Base-by-base conservation (phyloP, 768 basidiomycete genomes). In the Daedalea quercina region DNA sequence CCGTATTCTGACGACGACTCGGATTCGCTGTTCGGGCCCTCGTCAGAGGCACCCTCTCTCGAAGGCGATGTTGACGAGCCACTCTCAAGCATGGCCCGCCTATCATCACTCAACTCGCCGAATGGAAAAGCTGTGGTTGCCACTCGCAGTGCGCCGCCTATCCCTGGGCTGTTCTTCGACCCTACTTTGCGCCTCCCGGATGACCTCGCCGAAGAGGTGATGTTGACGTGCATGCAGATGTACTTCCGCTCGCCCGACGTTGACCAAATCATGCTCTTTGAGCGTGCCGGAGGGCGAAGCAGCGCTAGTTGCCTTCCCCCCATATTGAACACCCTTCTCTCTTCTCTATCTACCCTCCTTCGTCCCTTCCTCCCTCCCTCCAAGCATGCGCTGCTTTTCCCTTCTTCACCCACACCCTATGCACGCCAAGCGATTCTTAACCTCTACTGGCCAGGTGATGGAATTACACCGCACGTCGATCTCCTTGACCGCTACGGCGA, bases 201-300 rank as follows among this genome's bases (percentile, higher is more conserved):
- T 19, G 77, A 77, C 35, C 66, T 87, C 9, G 79, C 80, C 3
- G 69, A 79, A 20, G 63, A 71, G 0, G 69, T 83, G 28, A 63
- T 73, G 47, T 63, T 65, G 11, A 78, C 78, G 48, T 86, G 85
- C 66, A 73, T 80, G 66, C 61, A 67, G 1, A 74, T 73, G 9
- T 88, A 85, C 65, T 87, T 87, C 61, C 62, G 60, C 9, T 64
- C 64, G 11, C 69, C 67, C 23, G 57, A 69, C 41, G 72, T 80
- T 44, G 90, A 95, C 62, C 92, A 94, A 67, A 78, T 87, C 49
- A 94, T 94, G 92, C 76, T 95, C 17, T 95, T 95, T 62, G 82
- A 82, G 42, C 78, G 84, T 35, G 63, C 68, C 1, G 15, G 34
- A 12, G 28, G 23, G 34, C 50, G 52, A 2, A 22, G 37, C 44